Base-by-base conservation (phyloP, 148 eudicot species). In the Linanthus parryae region DNA sequence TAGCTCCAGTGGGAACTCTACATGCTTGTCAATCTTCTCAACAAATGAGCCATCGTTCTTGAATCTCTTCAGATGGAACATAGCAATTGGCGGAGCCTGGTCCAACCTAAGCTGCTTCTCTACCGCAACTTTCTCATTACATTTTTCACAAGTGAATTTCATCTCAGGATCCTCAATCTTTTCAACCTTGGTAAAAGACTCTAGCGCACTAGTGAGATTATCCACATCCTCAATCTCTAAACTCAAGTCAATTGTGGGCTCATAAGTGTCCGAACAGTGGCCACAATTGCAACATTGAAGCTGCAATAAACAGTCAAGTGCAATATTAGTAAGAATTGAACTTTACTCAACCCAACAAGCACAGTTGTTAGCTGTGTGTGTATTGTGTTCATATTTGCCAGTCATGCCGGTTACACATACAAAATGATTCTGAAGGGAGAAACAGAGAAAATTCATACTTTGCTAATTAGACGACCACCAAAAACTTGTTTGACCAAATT, bases 381-480 rank as follows among this genome's bases (percentile, higher is more conserved):
- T 11, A 18, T 42, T 11, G 13, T 42, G n/a, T n/a, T n/a, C n/a
- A n/a, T n/a, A n/a, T n/a, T n/a, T n/a, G n/a, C n/a, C n/a, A n/a
- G n/a, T n/a, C n/a, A n/a, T n/a, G n/a, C n/a, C n/a, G n/a, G n/a
- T n/a, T n/a, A n/a, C n/a, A n/a, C n/a, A n/a, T n/a, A n/a, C n/a
- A n/a, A n/a, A n/a, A n/a, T n/a, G n/a, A n/a, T n/a, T n/a, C n/a
- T 29, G 23, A 13, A 22, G 9, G 18, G 11, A n/a, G 18, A 26
- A 25, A 41, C 30, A 56, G 14, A 58, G 12, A 23, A 35, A 68
- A 31, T 14, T 51, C 67, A 19, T 42, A 91, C 98, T 75, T 81
- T 82, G 73, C 98, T 91, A 25, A 86, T 71, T 63, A 91, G 77
- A 59, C 94, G 76, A 11, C 98, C 95, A 59, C 98, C 98, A 65